Percentiles rank a stretch among this genome's conserved stretches.
Evolutionary conservation across 139 green algal species (phyloP).

Genomic region (Prasinococcaceae sp.): DNA sequence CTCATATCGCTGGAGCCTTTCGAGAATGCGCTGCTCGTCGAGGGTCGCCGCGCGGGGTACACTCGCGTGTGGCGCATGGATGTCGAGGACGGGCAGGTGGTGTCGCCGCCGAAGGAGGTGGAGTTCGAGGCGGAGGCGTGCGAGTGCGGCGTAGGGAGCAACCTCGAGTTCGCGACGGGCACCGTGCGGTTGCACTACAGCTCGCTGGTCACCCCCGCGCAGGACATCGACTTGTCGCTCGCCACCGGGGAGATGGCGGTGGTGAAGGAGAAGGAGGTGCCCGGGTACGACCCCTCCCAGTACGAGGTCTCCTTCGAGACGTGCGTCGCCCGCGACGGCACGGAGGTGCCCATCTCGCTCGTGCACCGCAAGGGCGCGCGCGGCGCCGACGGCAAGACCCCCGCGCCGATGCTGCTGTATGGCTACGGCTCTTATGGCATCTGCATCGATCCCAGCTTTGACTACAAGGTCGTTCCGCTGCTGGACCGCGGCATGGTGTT

Average conservation of each 20-base stretch:
- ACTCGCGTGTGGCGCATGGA: conserved; percentile 7
- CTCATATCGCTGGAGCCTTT: conserved; percentile 4
- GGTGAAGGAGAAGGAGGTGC: conserved; percentile 67
- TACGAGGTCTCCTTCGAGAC: conserved; percentile 38
- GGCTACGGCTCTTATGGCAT: conserved; percentile 26
- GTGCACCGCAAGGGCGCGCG: conserved; percentile 5
- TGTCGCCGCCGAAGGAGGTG: not conserved
- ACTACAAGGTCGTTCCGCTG: conserved; percentile 34
- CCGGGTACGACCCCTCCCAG: conserved; percentile 52
- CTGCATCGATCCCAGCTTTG: conserved; percentile 29
- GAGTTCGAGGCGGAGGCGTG: conserved; percentile 8
- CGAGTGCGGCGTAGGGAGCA: conserved; percentile 1
- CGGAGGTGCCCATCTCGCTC: conserved; percentile 5
- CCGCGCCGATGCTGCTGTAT: conserved; percentile 9
- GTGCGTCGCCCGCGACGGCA: conserved; percentile 1
- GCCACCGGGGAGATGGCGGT: conserved; percentile 24
- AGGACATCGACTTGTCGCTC: conserved; percentile 65
- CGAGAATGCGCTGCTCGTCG: conserved; percentile 9
- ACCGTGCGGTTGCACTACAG: conserved; percentile 46
- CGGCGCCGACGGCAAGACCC: not conserved
- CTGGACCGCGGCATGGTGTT: conserved; percentile 63
- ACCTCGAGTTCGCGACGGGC: conserved; percentile 8
- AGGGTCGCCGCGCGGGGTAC: conserved; percentile 10
- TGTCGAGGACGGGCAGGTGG: not conserved
- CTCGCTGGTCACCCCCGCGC: conserved; percentile 57